Percentiles rank a stretch among this genome's conserved stretches.
Evolutionary conservation across 805 yeast species (phyloP).

Genomic region (Clavispora phyllophila): DNA sequence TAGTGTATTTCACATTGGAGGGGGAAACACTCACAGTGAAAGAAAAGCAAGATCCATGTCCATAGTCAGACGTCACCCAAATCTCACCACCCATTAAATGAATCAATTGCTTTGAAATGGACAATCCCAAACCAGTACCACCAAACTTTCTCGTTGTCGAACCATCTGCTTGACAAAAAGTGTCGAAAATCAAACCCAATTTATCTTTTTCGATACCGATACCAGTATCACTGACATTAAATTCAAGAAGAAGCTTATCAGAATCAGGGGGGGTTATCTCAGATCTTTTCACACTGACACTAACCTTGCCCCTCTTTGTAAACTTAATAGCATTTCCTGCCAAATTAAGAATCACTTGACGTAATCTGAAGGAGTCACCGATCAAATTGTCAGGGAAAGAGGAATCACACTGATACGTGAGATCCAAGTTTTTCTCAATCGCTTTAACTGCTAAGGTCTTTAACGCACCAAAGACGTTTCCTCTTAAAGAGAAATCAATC

Average conservation of each 20-base stretch:
- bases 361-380: slow-evolving; percentile 83
- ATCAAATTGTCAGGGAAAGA: slow-evolving; percentile 82
- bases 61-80: slow-evolving; percentile 81
- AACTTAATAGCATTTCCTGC: slow-evolving; percentile 90
- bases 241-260: slow-evolving; percentile 56
- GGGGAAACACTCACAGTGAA: slow-evolving; percentile 79
- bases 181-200: slow-evolving; percentile 79
- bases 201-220: slow-evolving; percentile 86
- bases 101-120: slow-evolving; percentile 81
- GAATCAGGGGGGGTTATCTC: slow-evolving; percentile 27
- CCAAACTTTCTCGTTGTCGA: slow-evolving; percentile 90
- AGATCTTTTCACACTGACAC: slow-evolving; percentile 63
- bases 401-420: slow-evolving; percentile 77
- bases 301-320: slow-evolving; percentile 77
- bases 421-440: slow-evolving; percentile 75
- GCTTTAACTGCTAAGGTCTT: slow-evolving; percentile 88
- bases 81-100: slow-evolving; percentile 92
- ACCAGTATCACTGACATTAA: slow-evolving; percentile 87
- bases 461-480: slow-evolving; percentile 85
- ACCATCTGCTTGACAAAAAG: slow-evolving; percentile 92
- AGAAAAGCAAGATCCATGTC: slow-evolving; percentile 77
- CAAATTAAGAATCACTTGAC: slow-evolving; percentile 81
- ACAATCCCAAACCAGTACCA: slow-evolving; percentile 86
- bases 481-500: slow-evolving; percentile 79
- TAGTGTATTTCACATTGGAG: slow-evolving; percentile 54